Evolutionary conservation across 345 rosid species (phyloP), one percentile per base, ranked within the genome.

Genomic region (Iberis pinnata): DNA sequence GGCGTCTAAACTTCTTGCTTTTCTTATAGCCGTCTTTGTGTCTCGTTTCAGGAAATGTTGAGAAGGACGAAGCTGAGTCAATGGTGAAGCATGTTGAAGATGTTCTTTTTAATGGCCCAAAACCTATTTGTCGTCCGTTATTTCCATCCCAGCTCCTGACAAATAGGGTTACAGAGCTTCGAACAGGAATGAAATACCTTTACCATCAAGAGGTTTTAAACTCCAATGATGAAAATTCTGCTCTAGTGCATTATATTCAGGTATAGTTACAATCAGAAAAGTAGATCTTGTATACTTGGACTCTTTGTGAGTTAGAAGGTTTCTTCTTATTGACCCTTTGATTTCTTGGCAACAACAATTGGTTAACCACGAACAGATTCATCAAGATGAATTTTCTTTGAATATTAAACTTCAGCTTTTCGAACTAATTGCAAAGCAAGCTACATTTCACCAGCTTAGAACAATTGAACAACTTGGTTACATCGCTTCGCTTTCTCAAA

Each of bases 361-460:
- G 43, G 42, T 49, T 27, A 56, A 9, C 12, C 8, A 15, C 8
- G 20, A 24, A 14, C 52, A 89, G 96, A 87, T 89, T 49, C 85
- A 89, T 71, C 86, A 32, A 56, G 97, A 86, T 72, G 90, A 86
- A 43, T 73, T 72, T 50, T 12, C 72, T 37, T 53, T 74, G 82
- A 89, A 85, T 47, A 75, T 58, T 25, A 79, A 79, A 70, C 92
- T 89, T 68, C 80, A 81, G 72, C 82, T 83, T 47, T 68, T 89
- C 56, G 66, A 62, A 44, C 78, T 81, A 4, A 64, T 75, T 7
- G 81, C 92, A 67, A 83, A 85, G 75, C 85, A 85, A 70, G 74
- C 85, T 26, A 80, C 95, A 19, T 85, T 83, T 75, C 82, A 89
- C 77, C 97, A 89, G 79, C 97, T 89, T 74, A 73, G 97, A 67